Base-by-base conservation (phyloP, 148 eudicot genomes). In the Rhododendron vialii region DNA sequence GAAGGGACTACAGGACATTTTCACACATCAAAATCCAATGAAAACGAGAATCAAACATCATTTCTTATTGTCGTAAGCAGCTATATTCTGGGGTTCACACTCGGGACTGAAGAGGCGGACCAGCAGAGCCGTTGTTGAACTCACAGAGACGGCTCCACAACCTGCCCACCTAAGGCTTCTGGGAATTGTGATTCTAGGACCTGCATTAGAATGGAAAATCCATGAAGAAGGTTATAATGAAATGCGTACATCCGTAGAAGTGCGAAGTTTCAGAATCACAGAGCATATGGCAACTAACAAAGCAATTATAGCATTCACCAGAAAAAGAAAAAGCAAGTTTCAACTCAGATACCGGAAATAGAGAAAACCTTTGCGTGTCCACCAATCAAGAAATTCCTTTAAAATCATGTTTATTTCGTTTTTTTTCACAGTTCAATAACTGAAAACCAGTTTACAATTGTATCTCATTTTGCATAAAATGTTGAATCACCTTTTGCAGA, bases 21-120 rank as follows among this genome's bases (percentile, higher is more conserved):
- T 57, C 57, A 85, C 17, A 59, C 36, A 43, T 57, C 15, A 43
- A 36, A 85, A 43, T 63, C 51, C 61, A 17, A 26, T 43, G 4
- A 15, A 30, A 28, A 17, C 9, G 6, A 12, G 13, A 36, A 28
- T 10, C 76, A 10, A 82, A 22, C 33, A 83, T 91, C 90, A 91
- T 83, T 84, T 90, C 76, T 90, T 93, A 33, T 36, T 87, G 90
- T 96, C 99, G 65, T 94, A 95, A 83, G 95, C 98, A 48, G 92
- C 95, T 82, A 95, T 93, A 87, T 97, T 95, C 87, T 94, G 99
- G 78, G 98, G 99, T 91, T 97, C 98, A 83, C 98, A 97, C 91
- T 97, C 98, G 10, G 98, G 98, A 84, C 98, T 91, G 87, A 97
- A 89, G 28, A 97, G 94, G 28, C 98, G 95, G 82, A 95, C 96